Evolutionary conservation across 371 early-diverging fungal genomes (phyloP).

Genomic region (Funneliformis caledonium): DNA sequence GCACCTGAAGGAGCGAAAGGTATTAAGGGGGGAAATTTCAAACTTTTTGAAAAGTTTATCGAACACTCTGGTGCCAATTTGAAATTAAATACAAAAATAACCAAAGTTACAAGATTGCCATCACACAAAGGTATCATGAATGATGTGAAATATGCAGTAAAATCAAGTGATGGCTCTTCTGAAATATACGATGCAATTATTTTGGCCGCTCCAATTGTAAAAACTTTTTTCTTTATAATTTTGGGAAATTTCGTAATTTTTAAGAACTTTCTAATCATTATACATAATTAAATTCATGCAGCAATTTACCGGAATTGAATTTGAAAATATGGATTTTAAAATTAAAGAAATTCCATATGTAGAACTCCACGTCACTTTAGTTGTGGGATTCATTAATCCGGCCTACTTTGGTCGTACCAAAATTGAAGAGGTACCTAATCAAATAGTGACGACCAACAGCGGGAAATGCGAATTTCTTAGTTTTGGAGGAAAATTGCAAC

Average conservation of each 20-base stretch:
- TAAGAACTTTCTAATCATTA: not conserved
- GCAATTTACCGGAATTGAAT: conserved; percentile 46
- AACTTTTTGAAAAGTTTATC: conserved; percentile 70
- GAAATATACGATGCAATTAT: conserved; percentile 62
- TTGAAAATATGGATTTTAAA: conserved; percentile 46
- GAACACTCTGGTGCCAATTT: conserved; percentile 54
- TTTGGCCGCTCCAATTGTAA: conserved; percentile 61
- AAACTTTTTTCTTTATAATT: conserved; percentile 23
- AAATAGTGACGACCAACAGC: conserved; percentile 60
- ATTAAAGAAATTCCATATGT: conserved; percentile 53
- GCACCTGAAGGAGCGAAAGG: conserved; percentile 58
- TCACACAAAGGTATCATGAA: conserved; percentile 39
- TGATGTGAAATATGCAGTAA: conserved; percentile 47
- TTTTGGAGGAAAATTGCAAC: conserved; percentile 51
- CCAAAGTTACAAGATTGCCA: conserved; percentile 48
- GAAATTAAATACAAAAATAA: conserved; percentile 54
- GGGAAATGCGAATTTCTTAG: conserved; percentile 55
- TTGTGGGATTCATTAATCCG: conserved; percentile 63
- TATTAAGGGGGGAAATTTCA: conserved; percentile 68
- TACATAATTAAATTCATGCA: conserved; percentile 9
- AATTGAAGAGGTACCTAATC: conserved; percentile 51
- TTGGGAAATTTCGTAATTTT: not conserved
- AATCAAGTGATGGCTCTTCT: conserved; percentile 48
- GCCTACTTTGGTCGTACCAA: conserved; percentile 55
- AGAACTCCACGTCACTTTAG: conserved; percentile 66